Evolutionary conservation across 2,329 filamentous ascomycete genomes (phyloP), one percentile per base, ranked within the genome.

Genomic region (Penicillium rolfsii): DNA sequence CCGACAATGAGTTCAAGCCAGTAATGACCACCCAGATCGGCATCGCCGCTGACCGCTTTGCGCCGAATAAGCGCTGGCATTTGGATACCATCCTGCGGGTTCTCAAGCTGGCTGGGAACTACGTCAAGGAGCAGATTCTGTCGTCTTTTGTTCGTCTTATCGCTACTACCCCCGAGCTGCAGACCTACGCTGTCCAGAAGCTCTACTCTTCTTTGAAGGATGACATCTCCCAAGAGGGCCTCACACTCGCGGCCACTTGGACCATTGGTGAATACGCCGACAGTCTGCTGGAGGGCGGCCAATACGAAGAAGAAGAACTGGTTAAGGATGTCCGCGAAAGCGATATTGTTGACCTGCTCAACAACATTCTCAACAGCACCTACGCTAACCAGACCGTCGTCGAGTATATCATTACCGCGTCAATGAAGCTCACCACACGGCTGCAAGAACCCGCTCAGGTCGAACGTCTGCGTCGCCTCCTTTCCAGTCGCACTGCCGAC

Each of bases 21-120:
- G 91, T 92, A 56, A 97, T 99, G 93, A 99, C 95, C 1, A 95
- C 90, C 56, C 95, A 99, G 74, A 99, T 99, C 75, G 95, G 95
- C 26, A 92, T 99, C 70, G 95, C 96, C 11, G 95, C 96, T 6
- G 95, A 99, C 77, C 89, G 94, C 67, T 99, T 92, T 77, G 91
- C 95, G 1, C 96, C 95, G 0, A 98, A 95, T 80, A 98, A 98
- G 80, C 85, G 95, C 74, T 99, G 95, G 95, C 95, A 99, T 74
- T 90, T 98, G 68, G 95, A 99, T 73, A 99, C 96, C 2, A 97
- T 99, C 89, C 83, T 99, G 57, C 87, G 96, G 24, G 93, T 99
- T 26, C 79, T 99, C 69, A 97, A 93, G 60, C 83, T 99, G 66
- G 95, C 95, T 55, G 95, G 95, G 50, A 97, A 96, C 78, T 97